Conservation (phyloP, 179 eudicot species). For the Silene noctiflora region DNA sequence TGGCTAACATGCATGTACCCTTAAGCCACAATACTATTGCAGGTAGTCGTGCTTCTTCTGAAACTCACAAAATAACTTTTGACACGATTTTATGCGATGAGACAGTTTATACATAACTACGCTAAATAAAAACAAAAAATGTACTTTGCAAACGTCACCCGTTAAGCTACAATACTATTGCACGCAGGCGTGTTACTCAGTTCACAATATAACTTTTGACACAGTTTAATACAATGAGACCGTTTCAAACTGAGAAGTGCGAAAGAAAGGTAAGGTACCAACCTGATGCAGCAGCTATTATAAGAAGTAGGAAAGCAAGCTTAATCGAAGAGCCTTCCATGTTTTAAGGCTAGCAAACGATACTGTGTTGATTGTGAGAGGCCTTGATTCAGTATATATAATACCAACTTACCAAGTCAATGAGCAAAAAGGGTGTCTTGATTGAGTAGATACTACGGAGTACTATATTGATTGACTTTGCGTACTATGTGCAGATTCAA, state of each 20-base stretch:
- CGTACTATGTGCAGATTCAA: constrained; percentile 2
- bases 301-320: constrained; percentile 12
- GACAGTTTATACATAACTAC: background rate
- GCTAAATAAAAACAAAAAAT: too few species aligned
- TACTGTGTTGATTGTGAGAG: background rate
- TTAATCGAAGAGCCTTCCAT: constrained; percentile 11
- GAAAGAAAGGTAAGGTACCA: background rate
- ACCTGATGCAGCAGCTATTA: constrained; percentile 9
- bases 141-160: too few species aligned
- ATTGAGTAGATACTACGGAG: constrained; percentile 7
- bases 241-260: background rate
- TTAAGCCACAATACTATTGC: too few species aligned
- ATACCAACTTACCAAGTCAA: background rate
- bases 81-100: background rate
- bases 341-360: background rate
- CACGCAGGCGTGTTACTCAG: too few species aligned
- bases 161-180: too few species aligned
- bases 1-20: too few species aligned
- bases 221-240: background rate
- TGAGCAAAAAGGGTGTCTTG: background rate
- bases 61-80: background rate
- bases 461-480: constrained; percentile 6
- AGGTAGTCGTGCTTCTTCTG: too few species aligned
- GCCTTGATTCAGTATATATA: background rate
- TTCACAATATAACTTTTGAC: background rate